phyloP scores from a whole-genome alignment of 2,329 filamentous ascomycete species.

The Ascocoryne sarcoides region DNA sequence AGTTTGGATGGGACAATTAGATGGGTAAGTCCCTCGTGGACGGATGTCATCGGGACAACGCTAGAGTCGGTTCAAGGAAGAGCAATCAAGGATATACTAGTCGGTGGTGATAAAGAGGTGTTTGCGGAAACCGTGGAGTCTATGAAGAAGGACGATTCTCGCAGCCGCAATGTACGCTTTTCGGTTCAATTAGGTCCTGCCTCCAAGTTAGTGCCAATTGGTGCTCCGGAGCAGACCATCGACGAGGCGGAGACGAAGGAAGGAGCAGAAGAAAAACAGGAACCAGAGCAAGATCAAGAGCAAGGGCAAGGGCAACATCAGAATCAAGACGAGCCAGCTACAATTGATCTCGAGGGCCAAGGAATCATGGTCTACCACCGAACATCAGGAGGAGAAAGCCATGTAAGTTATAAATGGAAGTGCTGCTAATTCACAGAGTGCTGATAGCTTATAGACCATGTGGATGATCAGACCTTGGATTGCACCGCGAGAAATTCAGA shows the following conservation, averaged over 20 bases:
- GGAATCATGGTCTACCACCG: conserved; percentile 97
- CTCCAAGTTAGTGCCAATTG: conserved; percentile 50
- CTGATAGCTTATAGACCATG: conserved; percentile 62
- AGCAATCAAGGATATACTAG: conserved; percentile 70
- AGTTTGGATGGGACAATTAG: conserved; percentile 83
- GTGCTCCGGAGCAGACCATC: conserved; percentile 23
- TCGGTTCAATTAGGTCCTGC: conserved; percentile 59
- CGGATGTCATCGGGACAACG: conserved; percentile 77
- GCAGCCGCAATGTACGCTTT: conserved; percentile 84
- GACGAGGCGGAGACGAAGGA: conserved; percentile 25
- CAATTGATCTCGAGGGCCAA: conserved; percentile 83
- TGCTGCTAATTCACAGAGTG: conserved; percentile 5
- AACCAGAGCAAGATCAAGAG: not conserved
- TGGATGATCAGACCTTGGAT: conserved; percentile 98
- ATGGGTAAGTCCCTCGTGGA: conserved; percentile 96
- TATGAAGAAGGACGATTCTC: conserved; percentile 87
- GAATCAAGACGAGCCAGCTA: conserved; percentile 35
- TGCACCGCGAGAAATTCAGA: conserved; percentile 83
- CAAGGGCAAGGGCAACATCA: not conserved
- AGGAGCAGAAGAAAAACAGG: not conserved
- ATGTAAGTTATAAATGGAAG: conserved; percentile 53
- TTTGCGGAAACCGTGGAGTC: conserved; percentile 80
- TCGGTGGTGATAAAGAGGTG: conserved; percentile 66
- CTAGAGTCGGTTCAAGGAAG: conserved; percentile 65
- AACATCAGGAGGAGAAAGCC: conserved; percentile 75